Conservation (phyloP, 169 alveolate genomes). For the Plasmodium coatneyi region DNA sequence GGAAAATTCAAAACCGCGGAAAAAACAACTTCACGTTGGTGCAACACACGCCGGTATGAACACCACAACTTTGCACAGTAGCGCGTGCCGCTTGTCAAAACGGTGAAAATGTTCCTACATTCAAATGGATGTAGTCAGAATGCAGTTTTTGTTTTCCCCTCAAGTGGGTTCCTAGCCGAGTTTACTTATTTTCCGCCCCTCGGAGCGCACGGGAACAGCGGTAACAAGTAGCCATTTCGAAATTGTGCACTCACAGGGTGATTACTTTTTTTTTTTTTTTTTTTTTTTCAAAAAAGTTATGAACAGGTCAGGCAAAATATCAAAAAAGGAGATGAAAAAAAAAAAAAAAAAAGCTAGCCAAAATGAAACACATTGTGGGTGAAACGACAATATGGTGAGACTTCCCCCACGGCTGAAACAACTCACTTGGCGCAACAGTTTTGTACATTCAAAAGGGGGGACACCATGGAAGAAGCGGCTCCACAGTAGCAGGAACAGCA, state of each 20-base stretch:
- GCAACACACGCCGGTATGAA: neutral
- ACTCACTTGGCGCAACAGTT: neutral
- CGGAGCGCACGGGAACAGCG: neutral
- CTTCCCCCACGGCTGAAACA: neutral
- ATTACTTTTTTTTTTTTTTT: neutral
- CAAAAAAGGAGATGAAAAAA: neutral
- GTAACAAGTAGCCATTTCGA: neutral
- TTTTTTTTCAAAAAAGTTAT: neutral
- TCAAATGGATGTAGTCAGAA: neutral
- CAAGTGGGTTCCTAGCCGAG: neutral
- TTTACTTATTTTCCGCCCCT: neutral
- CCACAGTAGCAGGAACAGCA: neutral
- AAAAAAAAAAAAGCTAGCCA: constrained; percentile 5
- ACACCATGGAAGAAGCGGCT: neutral
- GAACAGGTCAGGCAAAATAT: constrained; percentile 7
- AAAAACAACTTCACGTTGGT: neutral
- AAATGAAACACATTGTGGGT: neutral
- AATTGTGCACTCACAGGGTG: neutral
- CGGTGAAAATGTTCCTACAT: neutral
- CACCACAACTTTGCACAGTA: neutral
- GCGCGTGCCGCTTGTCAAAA: neutral
- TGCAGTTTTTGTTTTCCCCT: neutral
- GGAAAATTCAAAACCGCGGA: neutral
- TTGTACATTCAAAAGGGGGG: neutral
- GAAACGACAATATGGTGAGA: neutral